Percentiles rank a stretch among this genome's conserved stretches.
Conservation (phyloP, 176 grass and related monocot species). For the Elaeis guineensis region DNA sequence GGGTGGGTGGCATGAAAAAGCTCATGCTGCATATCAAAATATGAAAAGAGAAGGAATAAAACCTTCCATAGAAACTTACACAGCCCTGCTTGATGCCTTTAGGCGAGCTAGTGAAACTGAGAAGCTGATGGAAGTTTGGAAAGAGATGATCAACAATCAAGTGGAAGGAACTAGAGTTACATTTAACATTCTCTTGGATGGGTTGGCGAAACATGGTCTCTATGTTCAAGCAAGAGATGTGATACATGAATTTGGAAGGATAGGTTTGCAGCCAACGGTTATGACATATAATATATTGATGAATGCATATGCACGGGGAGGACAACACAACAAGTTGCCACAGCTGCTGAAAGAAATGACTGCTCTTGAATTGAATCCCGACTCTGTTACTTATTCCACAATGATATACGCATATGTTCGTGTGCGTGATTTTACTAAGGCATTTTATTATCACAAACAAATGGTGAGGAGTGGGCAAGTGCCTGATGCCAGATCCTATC, state of each 20-base stretch:
- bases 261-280: constrained; percentile 55
- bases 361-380: constrained; percentile 54
- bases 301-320: constrained; percentile 85
- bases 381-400: constrained; percentile 77
- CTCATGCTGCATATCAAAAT: constrained; percentile 41
- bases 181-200: constrained; percentile 78
- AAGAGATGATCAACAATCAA: constrained; percentile 63
- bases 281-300: constrained; percentile 97
- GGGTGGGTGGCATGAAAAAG: constrained; percentile 50
- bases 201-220: constrained; percentile 80
- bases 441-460: constrained; percentile 86
- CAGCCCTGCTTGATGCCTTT: constrained; percentile 53
- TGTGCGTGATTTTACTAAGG: constrained; percentile 63
- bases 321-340: constrained; percentile 85
- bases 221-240: constrained; percentile 70
- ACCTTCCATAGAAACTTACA: constrained; percentile 72
- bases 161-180: constrained; percentile 46
- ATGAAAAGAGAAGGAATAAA: constrained; percentile 70
- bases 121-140: constrained; percentile 70
- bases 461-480: constrained; percentile 71
- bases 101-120: constrained; percentile 57
- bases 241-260: constrained; percentile 66
- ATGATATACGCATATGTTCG: constrained; percentile 77
- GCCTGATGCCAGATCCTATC: constrained; percentile 59
- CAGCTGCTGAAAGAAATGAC: constrained; percentile 77